phyloP scores from a whole-genome alignment of 2,329 filamentous ascomycete genomes.

The Acephala macrosclerotiorum region DNA sequence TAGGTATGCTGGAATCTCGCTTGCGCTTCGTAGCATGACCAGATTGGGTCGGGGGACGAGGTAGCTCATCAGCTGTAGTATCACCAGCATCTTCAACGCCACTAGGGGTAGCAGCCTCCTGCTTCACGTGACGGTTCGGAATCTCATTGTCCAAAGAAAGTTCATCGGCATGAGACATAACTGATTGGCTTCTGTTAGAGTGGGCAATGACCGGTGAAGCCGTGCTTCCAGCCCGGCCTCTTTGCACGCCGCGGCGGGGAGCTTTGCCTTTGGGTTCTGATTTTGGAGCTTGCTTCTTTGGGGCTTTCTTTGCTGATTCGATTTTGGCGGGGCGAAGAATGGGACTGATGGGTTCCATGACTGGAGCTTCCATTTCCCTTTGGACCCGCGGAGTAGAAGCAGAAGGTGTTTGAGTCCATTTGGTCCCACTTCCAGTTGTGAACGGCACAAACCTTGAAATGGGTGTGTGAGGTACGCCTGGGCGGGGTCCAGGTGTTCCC shows the following conservation, averaged over 20 bases:
- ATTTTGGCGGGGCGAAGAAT: slow-evolving; percentile 50
- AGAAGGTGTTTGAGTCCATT: slow-evolving; percentile 59
- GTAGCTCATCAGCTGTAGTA: slow-evolving; percentile 59
- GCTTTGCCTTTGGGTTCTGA: slow-evolving; percentile 26
- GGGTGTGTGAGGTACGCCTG: slow-evolving; percentile 40
- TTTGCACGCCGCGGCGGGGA: slow-evolving; percentile 25
- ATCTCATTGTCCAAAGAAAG: slow-evolving; percentile 52
- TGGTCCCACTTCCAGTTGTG: slow-evolving; percentile 55
- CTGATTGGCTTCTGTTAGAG: slow-evolving; percentile 54
- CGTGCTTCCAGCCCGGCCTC: slow-evolving; percentile 38
- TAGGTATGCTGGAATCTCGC: slow-evolving; percentile 48
- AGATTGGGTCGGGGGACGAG: slow-evolving; percentile 20
- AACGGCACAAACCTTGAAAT: slow-evolving; percentile 24
- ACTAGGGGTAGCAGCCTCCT: slow-evolving; percentile 64
- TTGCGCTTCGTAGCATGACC: slow-evolving; percentile 60
- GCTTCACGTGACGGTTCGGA: slow-evolving; percentile 57
- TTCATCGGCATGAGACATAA: slow-evolving; percentile 57
- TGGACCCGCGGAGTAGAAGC: slow-evolving; percentile 61
- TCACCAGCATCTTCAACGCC: slow-evolving; percentile 62
- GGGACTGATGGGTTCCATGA: slow-evolving; percentile 66
- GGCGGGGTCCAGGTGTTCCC: slow-evolving; percentile 26
- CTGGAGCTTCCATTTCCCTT: slow-evolving; percentile 57
- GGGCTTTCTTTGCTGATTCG: slow-evolving; percentile 39
- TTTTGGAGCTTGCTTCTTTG: slow-evolving; percentile 28
- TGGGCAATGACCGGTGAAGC: slow-evolving; percentile 42